Evolutionary conservation across 495 filamentous ascomycete species (phyloP).

Genomic region (Alectoria sarmentosa): DNA sequence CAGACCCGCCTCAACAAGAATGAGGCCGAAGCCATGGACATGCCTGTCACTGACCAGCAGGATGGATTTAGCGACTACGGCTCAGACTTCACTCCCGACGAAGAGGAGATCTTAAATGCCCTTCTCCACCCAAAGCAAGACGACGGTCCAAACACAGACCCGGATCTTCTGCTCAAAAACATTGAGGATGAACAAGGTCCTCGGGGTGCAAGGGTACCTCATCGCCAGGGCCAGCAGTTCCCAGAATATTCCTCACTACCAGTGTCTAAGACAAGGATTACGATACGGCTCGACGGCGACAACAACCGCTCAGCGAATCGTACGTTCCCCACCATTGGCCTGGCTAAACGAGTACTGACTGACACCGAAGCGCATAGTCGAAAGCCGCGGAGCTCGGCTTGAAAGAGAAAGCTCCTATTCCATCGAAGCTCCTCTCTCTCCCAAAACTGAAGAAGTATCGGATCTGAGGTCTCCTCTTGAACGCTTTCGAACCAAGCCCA

Average conservation of each 20-base stretch:
- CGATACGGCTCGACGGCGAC: constrained; percentile 20
- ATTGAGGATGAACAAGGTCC: constrained; percentile 33
- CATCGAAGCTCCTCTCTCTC: constrained; percentile 23
- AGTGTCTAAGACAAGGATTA: constrained; percentile 15
- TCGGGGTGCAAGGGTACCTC: constrained; percentile 33
- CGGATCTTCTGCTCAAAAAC: constrained; percentile 14
- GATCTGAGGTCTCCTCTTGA: constrained; percentile 55
- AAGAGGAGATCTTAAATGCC: constrained; percentile 46
- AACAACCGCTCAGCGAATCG: constrained; percentile 37
- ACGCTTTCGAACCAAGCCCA: constrained; percentile 70
- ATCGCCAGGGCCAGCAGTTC: constrained; percentile 36
- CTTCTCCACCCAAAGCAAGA: constrained; percentile 34
- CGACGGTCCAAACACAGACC: constrained; percentile 15
- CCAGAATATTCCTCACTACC: constrained; percentile 22
- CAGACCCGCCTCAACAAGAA: not conserved
- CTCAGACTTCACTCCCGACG: constrained; percentile 61
- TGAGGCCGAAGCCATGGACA: constrained; percentile 5
- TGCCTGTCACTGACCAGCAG: constrained; percentile 10
- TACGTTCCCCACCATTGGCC: constrained; percentile 29
- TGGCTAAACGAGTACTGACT: constrained; percentile 41
- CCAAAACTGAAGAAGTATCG: constrained; percentile 14
- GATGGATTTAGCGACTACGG: constrained; percentile 58
- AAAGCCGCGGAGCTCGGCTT: constrained; percentile 33
- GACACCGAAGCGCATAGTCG: constrained; percentile 60
- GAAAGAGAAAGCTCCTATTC: constrained; percentile 20